Conservation (phyloP, 495 filamentous ascomycete genomes). For the Aspergillus bridgeri region DNA sequence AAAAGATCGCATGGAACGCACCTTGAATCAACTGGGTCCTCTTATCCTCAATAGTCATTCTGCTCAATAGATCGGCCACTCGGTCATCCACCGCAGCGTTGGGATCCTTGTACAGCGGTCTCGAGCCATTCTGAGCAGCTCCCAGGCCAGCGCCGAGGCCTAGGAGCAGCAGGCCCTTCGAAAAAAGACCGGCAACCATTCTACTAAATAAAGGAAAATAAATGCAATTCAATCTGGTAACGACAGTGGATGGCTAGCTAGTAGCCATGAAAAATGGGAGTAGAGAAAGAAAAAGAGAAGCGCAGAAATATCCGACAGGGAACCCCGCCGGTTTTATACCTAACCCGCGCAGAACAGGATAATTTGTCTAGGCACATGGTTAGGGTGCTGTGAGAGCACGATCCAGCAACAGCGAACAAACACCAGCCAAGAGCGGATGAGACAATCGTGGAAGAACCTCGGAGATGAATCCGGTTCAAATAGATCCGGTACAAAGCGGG, state of each 20-base stretch:
- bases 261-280: neutral
- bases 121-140: constrained; percentile 16
- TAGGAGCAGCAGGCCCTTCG: constrained; percentile 30
- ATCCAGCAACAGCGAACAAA: neutral
- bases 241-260: neutral
- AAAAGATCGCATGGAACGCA: constrained; percentile 3
- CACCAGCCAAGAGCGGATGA: neutral
- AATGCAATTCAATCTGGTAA: neutral
- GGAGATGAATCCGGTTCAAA: neutral
- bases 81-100: constrained; percentile 56
- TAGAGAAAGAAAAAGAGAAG: neutral
- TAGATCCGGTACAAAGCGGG: neutral
- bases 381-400: neutral
- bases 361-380: neutral
- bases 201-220: neutral
- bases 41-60: constrained; percentile 71
- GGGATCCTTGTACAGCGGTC: constrained; percentile 58
- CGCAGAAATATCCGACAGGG: neutral
- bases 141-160: constrained; percentile 25
- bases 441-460: neutral
- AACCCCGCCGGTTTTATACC: neutral
- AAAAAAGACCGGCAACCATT: constrained; percentile 26
- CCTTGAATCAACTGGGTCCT: constrained; percentile 63
- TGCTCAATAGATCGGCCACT: constrained; percentile 58
- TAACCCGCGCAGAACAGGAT: neutral